phyloP scores from a whole-genome alignment of 306 rosid species.

The Albizia julibrissin region DNA sequence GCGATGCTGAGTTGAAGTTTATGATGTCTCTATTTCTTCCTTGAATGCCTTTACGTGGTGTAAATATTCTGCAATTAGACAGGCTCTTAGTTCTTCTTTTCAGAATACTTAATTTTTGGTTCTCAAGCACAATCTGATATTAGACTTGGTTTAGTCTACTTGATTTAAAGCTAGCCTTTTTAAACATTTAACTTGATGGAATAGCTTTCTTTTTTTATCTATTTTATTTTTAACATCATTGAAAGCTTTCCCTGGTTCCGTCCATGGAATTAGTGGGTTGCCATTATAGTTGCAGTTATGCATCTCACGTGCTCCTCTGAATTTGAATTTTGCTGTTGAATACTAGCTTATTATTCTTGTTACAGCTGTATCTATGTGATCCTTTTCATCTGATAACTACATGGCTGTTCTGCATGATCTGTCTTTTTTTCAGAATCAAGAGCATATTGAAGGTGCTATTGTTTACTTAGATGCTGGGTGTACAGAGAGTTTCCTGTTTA shows the following conservation, averaged over 20 bases:
- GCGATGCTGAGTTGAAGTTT: slow-evolving; percentile 1
- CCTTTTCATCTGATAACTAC: not conserved
- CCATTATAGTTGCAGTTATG: not conserved
- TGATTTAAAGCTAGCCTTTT: not conserved
- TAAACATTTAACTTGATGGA: not conserved
- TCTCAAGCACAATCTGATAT: not conserved
- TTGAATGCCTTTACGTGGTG: not conserved
- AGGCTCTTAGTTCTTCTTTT: not conserved
- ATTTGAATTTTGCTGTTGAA: slow-evolving; percentile 18
- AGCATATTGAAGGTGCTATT: slow-evolving; percentile 69
- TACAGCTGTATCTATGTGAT: not conserved
- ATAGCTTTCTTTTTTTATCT: not conserved
- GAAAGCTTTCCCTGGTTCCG: not conserved
- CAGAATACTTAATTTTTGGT: not conserved
- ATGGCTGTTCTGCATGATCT: not conserved
- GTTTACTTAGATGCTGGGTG: slow-evolving; percentile 87
- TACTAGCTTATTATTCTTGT: not conserved
- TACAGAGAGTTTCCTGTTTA: slow-evolving; percentile 78
- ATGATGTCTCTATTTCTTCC: not conserved
- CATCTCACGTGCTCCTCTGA: not conserved
- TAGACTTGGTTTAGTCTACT: not conserved
- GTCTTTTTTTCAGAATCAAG: slow-evolving; percentile 59
- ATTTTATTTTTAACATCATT: not conserved
- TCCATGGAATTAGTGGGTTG: not conserved
- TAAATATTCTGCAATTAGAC: not conserved